A percentile compares a stretch with the other conserved stretches of the same genome.
phyloP scores from a whole-genome alignment of 306 rosid genomes.

The Ochetophila trinervis region DNA sequence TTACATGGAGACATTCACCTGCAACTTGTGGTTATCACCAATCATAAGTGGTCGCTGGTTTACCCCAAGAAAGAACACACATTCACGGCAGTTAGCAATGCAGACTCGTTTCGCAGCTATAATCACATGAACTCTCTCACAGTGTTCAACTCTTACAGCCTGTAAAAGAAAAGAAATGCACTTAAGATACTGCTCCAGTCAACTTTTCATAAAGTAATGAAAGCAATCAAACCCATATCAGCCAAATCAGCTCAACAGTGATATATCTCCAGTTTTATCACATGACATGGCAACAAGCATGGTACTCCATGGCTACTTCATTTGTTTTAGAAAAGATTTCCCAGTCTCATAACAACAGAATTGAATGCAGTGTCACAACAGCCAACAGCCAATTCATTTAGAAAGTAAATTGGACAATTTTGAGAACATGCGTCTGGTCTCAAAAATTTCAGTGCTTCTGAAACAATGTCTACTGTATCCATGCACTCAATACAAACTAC shows the following conservation, averaged over 20 bases:
- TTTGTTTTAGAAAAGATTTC: neutral
- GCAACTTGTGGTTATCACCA: conserved; percentile 96
- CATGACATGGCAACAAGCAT: neutral
- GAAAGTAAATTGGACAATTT: too few species aligned
- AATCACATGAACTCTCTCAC: conserved; percentile 97
- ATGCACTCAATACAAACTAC: neutral
- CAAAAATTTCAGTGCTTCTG: neutral
- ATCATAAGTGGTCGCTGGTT: conserved; percentile 86
- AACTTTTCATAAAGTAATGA: conserved; percentile 18
- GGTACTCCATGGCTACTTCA: neutral
- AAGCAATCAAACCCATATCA: neutral
- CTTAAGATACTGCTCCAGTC: conserved; percentile 1
- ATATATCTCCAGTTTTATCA: conserved; percentile 6
- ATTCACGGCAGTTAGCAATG: conserved; percentile 97
- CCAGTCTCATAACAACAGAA: neutral
- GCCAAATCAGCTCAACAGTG: neutral
- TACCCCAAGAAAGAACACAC: conserved; percentile 87
- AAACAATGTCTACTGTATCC: neutral
- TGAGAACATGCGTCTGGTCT: neutral
- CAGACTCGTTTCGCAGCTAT: conserved; percentile 85
- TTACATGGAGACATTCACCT: conserved; percentile 47
- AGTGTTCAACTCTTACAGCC: conserved; percentile 97
- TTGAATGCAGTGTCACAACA: too few species aligned
- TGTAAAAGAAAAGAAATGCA: conserved; percentile 39
- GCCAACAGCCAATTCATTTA: too few species aligned